Evolutionary conservation across 768 basidiomycete genomes (phyloP), one percentile per base, ranked within the genome.

Genomic region (Lactarius psammicola): DNA sequence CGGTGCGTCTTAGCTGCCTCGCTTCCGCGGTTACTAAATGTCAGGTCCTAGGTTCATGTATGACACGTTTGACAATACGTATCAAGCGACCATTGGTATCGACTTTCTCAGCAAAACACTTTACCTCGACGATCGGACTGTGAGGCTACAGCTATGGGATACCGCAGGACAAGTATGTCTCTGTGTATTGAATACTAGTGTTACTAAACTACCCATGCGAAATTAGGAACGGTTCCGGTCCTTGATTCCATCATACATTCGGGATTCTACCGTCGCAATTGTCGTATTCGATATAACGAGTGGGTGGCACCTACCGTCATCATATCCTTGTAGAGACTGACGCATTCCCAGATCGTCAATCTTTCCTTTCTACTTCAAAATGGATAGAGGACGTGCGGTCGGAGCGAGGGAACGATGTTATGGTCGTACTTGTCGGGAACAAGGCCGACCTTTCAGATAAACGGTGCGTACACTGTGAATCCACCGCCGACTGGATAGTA

Each of bases 331-430:
- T 17, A 9, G 18, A 49, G 18, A 31, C 44, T 63, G 18, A 68
- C 26, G 18, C 40, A 8, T 18, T 5, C 36, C n/a, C 36, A 98
- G 96, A 94, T 78, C 92, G 96, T 55, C 90, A 92, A 71, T 98
- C 96, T n/a, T 99, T 98, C 84, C 77, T 96, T 68, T 98, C 97
- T 63, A 99, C 97, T 20, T 85, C 92, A 23, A 99, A 98, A 78
- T 99, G 97, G 97, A 95, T 99, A 80, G 97, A 99, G 76, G 97
- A 99, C 71, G 97, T 99, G 33, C 86, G 95, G 64, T 95, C 95
- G 66, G 97, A 99, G 76, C 83, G 97, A 73, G 97, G 97, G 66
- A 92, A 88, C 78, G 97, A 99, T 72, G 97, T 99, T 42, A 97
- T 98, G 71, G 97, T 99, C 70, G 96, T 98, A 18, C 80, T 99